Conservation (phyloP, 352 stramenopile species). For the Globisporangium orthogonon region DNA sequence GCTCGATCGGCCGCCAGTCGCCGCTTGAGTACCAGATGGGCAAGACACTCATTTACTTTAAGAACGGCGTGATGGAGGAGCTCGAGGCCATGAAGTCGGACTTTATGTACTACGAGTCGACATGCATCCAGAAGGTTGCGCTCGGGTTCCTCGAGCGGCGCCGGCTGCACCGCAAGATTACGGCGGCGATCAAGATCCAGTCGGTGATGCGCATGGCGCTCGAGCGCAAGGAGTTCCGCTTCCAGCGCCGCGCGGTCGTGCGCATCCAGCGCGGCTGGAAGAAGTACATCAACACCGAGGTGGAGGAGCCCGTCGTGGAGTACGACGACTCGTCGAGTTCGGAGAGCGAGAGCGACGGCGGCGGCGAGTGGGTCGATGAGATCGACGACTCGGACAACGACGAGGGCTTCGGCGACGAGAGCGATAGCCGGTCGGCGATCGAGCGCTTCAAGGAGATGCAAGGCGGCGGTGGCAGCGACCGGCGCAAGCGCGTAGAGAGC, state of each 20-base stretch:
- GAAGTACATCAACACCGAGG: constrained; percentile 34
- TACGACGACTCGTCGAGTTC: constrained; percentile 19
- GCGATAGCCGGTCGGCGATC: constrained; percentile 36
- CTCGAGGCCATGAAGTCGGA: constrained; percentile 92
- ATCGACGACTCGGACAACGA: constrained; percentile 38
- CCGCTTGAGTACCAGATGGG: constrained; percentile 88
- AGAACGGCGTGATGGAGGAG: constrained; percentile 92
- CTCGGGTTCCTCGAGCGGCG: constrained; percentile 79
- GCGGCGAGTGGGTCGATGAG: constrained; percentile 43
- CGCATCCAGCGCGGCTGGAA: constrained; percentile 70
- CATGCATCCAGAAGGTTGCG: constrained; percentile 77
- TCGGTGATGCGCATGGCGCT: constrained; percentile 76
- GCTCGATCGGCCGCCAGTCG: constrained; percentile 72
- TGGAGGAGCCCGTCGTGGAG: constrained; percentile 13
- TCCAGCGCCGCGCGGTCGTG: constrained; percentile 57
- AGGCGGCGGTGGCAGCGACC: constrained; percentile 24
- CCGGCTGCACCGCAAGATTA: constrained; percentile 54
- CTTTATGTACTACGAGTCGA: constrained; percentile 88
- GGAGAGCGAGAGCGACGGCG: constrained; percentile 36
- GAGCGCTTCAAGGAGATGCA: constrained; percentile 66
- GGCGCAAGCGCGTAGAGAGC: constrained; percentile 68
- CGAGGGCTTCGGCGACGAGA: constrained; percentile 47
- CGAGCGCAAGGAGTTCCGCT: constrained; percentile 65
- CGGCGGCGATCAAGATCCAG: constrained; percentile 69
- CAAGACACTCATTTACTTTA: constrained; percentile 96